A percentile compares a stretch with the other conserved stretches of the same genome.
Conservation (phyloP, 2,329 filamentous ascomycete species). For the Colletotrichum echinochloae region DNA sequence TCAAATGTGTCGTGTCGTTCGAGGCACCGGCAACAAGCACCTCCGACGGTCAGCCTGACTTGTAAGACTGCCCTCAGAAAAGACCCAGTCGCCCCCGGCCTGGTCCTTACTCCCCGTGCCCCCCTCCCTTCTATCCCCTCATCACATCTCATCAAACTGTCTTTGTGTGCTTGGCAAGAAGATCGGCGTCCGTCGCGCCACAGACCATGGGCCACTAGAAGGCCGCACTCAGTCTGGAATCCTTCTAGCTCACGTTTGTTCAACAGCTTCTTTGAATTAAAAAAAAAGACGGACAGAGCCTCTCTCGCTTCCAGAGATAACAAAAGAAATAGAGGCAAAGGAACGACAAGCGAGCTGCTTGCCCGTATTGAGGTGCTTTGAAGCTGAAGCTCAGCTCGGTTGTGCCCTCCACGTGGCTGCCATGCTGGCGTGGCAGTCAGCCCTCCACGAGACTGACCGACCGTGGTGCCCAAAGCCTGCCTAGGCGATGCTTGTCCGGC, state of each 20-base stretch:
- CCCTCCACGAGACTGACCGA: background rate
- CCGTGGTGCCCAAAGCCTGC: background rate
- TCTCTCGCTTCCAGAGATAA: background rate
- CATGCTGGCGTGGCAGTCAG: conserved; percentile 5
- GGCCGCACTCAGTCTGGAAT: background rate
- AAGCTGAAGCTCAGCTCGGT: background rate
- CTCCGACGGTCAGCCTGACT: background rate
- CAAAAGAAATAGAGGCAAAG: too few species aligned
- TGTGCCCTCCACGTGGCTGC: background rate
- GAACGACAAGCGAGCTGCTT: background rate
- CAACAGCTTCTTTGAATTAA: background rate
- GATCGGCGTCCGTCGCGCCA: background rate
- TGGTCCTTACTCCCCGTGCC: background rate
- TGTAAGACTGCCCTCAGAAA: background rate
- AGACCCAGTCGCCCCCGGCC: background rate
- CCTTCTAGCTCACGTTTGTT: background rate
- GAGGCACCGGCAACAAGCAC: background rate
- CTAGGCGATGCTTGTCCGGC: background rate
- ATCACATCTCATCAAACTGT: background rate
- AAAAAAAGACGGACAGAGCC: too few species aligned
- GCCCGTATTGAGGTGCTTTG: background rate
- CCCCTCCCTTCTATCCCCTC: too few species aligned
- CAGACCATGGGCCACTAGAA: background rate
- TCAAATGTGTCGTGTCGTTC: too few species aligned
- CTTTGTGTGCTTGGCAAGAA: background rate